These are phyloP conservation scores for Vitis rotundifolia DNA, from an alignment of 164 flowering plant species.

Conservation along the genomic window DNA sequence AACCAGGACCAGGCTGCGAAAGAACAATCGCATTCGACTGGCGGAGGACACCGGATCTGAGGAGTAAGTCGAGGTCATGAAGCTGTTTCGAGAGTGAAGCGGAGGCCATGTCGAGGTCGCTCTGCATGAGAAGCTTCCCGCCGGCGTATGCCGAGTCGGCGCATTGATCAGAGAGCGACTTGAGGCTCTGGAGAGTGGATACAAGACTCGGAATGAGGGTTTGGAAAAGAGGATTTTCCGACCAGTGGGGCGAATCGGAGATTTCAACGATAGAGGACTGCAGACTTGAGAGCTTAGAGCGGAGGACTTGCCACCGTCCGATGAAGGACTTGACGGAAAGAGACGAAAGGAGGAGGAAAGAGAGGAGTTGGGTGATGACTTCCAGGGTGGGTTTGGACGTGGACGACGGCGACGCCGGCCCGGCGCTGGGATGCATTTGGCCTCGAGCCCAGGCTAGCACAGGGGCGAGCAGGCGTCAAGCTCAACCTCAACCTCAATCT, in stretches of 20 bases:
- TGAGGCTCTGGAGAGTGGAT: constrained; percentile 50
- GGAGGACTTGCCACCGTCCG: constrained; percentile 53
- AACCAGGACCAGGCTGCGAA: constrained; percentile 53
- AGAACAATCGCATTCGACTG: constrained; percentile 73
- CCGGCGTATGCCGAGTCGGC: constrained; percentile 31
- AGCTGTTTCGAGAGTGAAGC: constrained; percentile 51
- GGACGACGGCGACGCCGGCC: too few species aligned
- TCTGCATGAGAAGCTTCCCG: constrained; percentile 81
- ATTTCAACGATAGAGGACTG: constrained; percentile 33
- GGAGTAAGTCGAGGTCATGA: constrained; percentile 60
- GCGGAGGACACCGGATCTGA: constrained; percentile 71
- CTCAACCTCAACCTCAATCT: background rate
- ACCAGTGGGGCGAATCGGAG: constrained; percentile 48
- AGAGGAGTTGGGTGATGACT: constrained; percentile 11
- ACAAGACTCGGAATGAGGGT: constrained; percentile 58
- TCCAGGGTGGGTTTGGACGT: too few species aligned
- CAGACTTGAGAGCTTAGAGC: constrained; percentile 41
- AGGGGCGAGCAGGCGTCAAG: background rate
- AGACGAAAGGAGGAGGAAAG: constrained; percentile 37
- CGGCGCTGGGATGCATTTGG: constrained; percentile 26
- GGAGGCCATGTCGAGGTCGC: constrained; percentile 78
- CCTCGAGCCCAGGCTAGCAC: background rate
- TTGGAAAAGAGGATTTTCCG: constrained; percentile 52
- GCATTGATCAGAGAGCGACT: constrained; percentile 51
- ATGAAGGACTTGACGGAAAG: constrained; percentile 46